These are phyloP conservation scores for Neurospora sublineolata DNA, from an alignment of 495 filamentous ascomycete species.

Conservation along the genomic window DNA sequence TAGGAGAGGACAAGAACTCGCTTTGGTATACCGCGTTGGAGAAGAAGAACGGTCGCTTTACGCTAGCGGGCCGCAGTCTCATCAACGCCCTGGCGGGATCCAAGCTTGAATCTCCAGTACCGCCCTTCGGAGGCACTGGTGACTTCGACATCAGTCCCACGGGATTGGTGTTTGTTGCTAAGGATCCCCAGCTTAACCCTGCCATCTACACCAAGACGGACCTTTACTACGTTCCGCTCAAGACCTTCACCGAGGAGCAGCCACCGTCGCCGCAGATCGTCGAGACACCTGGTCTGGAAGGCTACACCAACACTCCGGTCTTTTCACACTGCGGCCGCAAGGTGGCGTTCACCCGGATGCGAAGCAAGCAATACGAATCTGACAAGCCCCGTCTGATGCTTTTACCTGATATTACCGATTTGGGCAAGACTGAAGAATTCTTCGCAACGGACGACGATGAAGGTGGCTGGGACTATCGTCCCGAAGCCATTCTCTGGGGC, in stretches of 20 bases:
- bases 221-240: constrained; percentile 59
- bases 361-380: constrained; percentile 72
- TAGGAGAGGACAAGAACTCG: constrained; percentile 54
- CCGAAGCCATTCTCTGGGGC: constrained; percentile 54
- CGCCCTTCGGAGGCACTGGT: constrained; percentile 42
- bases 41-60: constrained; percentile 31
- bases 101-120: constrained; percentile 47
- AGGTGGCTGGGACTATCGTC: constrained; percentile 57
- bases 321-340: constrained; percentile 63
- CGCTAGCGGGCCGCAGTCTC: constrained; percentile 29
- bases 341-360: constrained; percentile 75
- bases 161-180: constrained; percentile 71
- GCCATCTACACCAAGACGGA: constrained; percentile 75
- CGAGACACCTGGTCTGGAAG: constrained; percentile 43
- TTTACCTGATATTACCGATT: constrained; percentile 44
- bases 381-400: constrained; percentile 76
- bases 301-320: constrained; percentile 63
- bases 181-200: constrained; percentile 65
- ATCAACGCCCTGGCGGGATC: constrained; percentile 49
- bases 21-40: constrained; percentile 63
- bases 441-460: constrained; percentile 50
- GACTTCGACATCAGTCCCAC: constrained; percentile 46
- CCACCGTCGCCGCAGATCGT: constrained; percentile 33
- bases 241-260: constrained; percentile 42
- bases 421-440: constrained; percentile 50